A percentile compares a stretch with the other conserved stretches of the same genome.
phyloP scores from a whole-genome alignment of 495 filamentous ascomycete species.

The Monascus purpureus region DNA sequence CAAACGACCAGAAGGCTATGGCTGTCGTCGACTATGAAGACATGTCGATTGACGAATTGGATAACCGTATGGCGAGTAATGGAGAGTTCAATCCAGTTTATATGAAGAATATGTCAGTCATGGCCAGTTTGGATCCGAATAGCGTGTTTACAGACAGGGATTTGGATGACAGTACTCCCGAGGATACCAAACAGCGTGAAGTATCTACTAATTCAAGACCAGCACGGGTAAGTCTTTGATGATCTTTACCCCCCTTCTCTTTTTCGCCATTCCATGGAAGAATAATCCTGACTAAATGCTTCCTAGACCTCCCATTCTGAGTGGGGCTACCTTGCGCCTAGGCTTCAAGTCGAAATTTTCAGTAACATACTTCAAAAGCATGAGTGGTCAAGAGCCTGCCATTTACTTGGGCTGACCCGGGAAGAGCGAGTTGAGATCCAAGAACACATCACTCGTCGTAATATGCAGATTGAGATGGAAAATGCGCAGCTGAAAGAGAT shows the following conservation, averaged over 20 bases:
- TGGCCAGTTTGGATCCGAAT: conserved; percentile 6
- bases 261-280: not conserved
- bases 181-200: conserved; percentile 1
- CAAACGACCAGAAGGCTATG: not conserved
- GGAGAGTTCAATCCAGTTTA: conserved; percentile 21
- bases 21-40: conserved; percentile 4
- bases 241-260: not conserved
- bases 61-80: conserved; percentile 22
- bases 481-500: conserved; percentile 14
- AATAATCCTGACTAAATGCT: not conserved
- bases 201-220: not conserved
- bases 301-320: conserved; percentile 6
- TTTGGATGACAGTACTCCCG: conserved; percentile 13
- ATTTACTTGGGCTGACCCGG: conserved; percentile 13
- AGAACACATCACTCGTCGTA: conserved; percentile 6
- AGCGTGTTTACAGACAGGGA: conserved; percentile 7
- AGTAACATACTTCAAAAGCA: conserved; percentile 13
- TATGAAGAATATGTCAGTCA: conserved; percentile 19
- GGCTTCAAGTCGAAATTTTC: conserved; percentile 23
- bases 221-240: not conserved
- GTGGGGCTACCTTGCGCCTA: conserved; percentile 21
- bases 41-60: conserved; percentile 7
- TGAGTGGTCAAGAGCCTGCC: conserved; percentile 6
- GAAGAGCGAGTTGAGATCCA: conserved; percentile 8
- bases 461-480: conserved; percentile 15